Conservation (phyloP, 371 early-diverging fungal species). For the Choanephora cucurbitarum region DNA sequence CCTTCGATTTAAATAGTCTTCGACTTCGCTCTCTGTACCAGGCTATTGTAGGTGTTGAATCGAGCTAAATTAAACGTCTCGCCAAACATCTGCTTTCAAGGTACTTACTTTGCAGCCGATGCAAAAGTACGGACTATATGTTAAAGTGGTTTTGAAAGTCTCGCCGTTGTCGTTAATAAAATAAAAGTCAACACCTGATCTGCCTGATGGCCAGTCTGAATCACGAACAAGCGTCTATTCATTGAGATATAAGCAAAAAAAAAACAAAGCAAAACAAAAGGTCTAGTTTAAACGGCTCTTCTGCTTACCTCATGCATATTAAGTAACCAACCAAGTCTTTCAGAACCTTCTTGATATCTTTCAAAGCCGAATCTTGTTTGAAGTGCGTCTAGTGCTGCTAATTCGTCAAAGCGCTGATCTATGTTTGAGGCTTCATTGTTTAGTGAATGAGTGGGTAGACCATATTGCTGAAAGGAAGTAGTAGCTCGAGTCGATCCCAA, state of each 20-base stretch:
- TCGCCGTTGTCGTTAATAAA: conserved; percentile 90
- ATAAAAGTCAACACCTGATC: conserved; percentile 88
- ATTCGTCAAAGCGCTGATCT: conserved; percentile 49
- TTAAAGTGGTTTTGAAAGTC: conserved; percentile 84
- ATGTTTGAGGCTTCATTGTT: conserved; percentile 31
- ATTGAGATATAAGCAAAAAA: too few relatives aligned
- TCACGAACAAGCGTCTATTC: conserved; percentile 60
- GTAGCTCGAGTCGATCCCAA: conserved; percentile 32
- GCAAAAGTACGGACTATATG: conserved; percentile 90
- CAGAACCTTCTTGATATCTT: conserved; percentile 78
- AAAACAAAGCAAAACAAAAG: too few relatives aligned
- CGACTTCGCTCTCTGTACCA: conserved; percentile 81
- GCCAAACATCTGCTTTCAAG: too few relatives aligned
- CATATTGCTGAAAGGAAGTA: conserved; percentile 19
- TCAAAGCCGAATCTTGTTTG: conserved; percentile 84
- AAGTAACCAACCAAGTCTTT: conserved; percentile 90
- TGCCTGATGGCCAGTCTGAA: conserved; percentile 67
- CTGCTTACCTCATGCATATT: conserved; percentile 86
- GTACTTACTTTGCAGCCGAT: conserved; percentile 74
- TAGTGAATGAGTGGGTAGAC: conserved; percentile 14
- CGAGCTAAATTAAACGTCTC: too few relatives aligned
- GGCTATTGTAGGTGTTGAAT: conserved; percentile 37
- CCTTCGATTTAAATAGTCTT: conserved; percentile 79
- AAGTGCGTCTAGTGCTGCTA: conserved; percentile 54
- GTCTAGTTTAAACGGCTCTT: too few relatives aligned